Percentiles rank a stretch among this genome's conserved stretches.
These are phyloP conservation scores for Paecilomyces sp. DNA, from an alignment of 2,329 filamentous ascomycete genomes.

Conservation along the genomic window DNA sequence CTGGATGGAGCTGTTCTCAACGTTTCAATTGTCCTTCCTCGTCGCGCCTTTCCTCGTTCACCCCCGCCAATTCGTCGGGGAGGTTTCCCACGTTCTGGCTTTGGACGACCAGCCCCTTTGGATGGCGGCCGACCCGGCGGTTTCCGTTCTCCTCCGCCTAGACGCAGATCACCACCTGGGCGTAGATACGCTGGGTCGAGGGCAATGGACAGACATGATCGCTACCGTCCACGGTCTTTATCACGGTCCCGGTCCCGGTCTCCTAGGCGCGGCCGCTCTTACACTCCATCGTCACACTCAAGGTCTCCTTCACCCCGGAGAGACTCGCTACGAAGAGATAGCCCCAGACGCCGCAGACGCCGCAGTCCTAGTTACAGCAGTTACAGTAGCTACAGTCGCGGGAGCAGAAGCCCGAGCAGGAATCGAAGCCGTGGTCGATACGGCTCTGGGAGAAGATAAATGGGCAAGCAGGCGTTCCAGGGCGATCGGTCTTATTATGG, in stretches of 20 bases:
- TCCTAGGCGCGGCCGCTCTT: constrained; percentile 28
- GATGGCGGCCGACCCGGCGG: constrained; percentile 14
- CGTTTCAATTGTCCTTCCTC: constrained; percentile 81
- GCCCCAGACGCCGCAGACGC: constrained; percentile 37
- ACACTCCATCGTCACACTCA: constrained; percentile 32
- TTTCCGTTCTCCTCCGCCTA: constrained; percentile 16
- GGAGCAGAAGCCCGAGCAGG: constrained; percentile 39
- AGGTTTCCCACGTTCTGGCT: constrained; percentile 46
- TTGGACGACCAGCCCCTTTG: constrained; percentile 19
- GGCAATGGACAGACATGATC: constrained; percentile 41
- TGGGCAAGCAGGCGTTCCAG: not conserved
- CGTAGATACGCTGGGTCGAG: constrained; percentile 32
- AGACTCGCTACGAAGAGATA: constrained; percentile 24
- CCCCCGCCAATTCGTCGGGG: constrained; percentile 64
- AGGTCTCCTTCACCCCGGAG: constrained; percentile 34
- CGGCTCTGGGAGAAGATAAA: constrained; percentile 16
- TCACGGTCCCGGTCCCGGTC: constrained; percentile 42
- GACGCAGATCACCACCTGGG: constrained; percentile 27
- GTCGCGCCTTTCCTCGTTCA: constrained; percentile 71
- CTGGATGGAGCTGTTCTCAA: constrained; percentile 75
- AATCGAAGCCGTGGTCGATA: constrained; percentile 37
- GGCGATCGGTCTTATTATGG: not conserved
- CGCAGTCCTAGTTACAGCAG: constrained; percentile 58
- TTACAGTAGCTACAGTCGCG: constrained; percentile 50
- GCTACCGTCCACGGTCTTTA: constrained; percentile 55